Conservation (phyloP, 495 filamentous ascomycete genomes). For the Penicillium ucsense region DNA sequence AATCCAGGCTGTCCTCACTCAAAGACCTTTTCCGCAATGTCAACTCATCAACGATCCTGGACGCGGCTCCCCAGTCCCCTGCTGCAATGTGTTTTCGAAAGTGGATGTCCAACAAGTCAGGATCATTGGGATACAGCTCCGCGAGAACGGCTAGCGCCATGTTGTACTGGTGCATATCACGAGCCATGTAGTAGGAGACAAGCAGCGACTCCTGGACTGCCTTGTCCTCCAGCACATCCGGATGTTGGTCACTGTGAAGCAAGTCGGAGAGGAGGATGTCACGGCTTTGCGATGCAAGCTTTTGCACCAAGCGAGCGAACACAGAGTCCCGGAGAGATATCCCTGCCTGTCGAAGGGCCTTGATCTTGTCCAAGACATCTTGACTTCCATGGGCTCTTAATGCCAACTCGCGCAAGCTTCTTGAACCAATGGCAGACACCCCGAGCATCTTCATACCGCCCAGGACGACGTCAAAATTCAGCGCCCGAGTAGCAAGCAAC, state of each 20-base stretch:
- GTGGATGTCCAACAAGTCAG: slow-evolving; percentile 28
- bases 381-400: slow-evolving; percentile 44
- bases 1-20: slow-evolving; percentile 24
- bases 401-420: slow-evolving; percentile 63
- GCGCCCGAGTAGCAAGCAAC: slow-evolving; percentile 59
- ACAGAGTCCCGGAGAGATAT: slow-evolving; percentile 50
- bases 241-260: slow-evolving; percentile 62
- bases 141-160: slow-evolving; percentile 42
- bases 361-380: slow-evolving; percentile 45
- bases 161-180: slow-evolving; percentile 44
- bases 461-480: slow-evolving; percentile 56
- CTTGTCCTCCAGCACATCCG: slow-evolving; percentile 59
- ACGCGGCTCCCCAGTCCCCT: slow-evolving; percentile 23
- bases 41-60: slow-evolving; percentile 28
- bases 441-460: slow-evolving; percentile 54
- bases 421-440: slow-evolving; percentile 56
- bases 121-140: slow-evolving; percentile 20
- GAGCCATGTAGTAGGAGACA: slow-evolving; percentile 34
- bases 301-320: slow-evolving; percentile 49
- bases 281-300: slow-evolving; percentile 46
- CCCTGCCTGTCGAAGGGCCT: slow-evolving; percentile 42
- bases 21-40: slow-evolving; percentile 17
- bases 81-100: slow-evolving; percentile 35
- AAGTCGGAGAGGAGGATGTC: slow-evolving; percentile 48
- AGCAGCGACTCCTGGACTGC: slow-evolving; percentile 49